Base-by-base conservation (phyloP, 2,329 filamentous ascomycete species). In the Pyrenophora seminiperda region DNA sequence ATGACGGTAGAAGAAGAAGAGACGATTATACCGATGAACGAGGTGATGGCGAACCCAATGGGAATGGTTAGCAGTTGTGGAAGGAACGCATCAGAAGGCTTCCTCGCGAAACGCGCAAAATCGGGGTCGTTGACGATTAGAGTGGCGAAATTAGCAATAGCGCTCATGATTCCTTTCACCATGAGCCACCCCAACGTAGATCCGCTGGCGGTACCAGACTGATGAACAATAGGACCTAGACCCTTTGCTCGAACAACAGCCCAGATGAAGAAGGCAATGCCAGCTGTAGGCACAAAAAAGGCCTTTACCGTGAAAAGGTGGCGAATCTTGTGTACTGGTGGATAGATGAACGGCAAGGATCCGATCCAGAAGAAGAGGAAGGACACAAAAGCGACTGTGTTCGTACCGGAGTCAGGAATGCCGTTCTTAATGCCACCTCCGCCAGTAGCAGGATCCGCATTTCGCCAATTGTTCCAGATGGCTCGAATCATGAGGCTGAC, bases 231-330 rank as follows among this genome's bases (percentile, higher is more conserved):
- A 1, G 91, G 90, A 1, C 92, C 92, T 50, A 92, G 81, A 1
- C 91, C 92, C 34, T 91, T 84, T 22, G 92, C 92, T 19, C 88
- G 84, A 29, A 90, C 85, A 19, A 96, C 81, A 2, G 90, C 83
- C 92, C 92, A 97, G 65, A 90, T 87, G 72, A 96, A 89, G 72
- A 94, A 94, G 11, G 89, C 85, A 41, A 96, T 79, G 41, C 89
- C 91, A n/a, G 90, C 91, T 30, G 81, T 80, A 0, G 92, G 92
- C 0, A 94, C 91, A 52, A 95, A 83, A 67, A 85, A 89, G 0
- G 92, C 86, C 76, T 97, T 97, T 67, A 90, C 88, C 0, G 91
- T 96, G 75, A 96, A 96, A 3, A 96, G 78, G 70, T 96, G 91
- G 37, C 91, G 85, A 65, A 96, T 86, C 75, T 93, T 84, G 73